phyloP scores from a whole-genome alignment of 768 basidiomycete genomes.

The Scleroderma bovista region DNA sequence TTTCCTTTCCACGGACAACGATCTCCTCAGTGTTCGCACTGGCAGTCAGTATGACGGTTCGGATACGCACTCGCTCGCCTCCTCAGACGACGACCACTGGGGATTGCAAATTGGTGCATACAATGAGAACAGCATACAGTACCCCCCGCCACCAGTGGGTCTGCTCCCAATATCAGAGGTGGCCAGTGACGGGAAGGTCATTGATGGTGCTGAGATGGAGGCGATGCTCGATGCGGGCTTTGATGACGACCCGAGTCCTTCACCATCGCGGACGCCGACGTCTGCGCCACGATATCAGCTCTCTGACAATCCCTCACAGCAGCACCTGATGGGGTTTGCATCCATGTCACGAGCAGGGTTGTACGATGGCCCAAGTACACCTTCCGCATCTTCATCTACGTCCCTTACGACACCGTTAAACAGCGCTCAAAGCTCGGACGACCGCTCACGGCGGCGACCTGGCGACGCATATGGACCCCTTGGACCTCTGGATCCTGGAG shows the following conservation, averaged over 20 bases:
- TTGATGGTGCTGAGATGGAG: conserved; percentile 76
- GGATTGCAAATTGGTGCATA: conserved; percentile 92
- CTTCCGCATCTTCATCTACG: conserved; percentile 30
- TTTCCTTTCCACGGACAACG: conserved; percentile 56
- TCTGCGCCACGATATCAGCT: conserved; percentile 58
- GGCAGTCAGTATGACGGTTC: conserved; percentile 73
- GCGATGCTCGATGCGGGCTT: conserved; percentile 92
- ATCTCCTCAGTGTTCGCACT: conserved; percentile 51
- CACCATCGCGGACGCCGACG: conserved; percentile 35
- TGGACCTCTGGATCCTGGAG: conserved; percentile 57
- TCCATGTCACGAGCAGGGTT: conserved; percentile 49
- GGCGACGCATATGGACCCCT: conserved; percentile 43
- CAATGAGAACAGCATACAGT: conserved; percentile 76
- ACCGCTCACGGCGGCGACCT: conserved; percentile 34
- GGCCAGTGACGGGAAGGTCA: conserved; percentile 25
- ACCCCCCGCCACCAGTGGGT: conserved; percentile 81
- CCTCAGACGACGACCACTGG: conserved; percentile 95
- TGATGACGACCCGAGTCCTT: conserved; percentile 57
- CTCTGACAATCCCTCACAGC: conserved; percentile 45
- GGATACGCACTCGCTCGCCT: conserved; percentile 74
- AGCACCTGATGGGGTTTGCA: conserved; percentile 41
- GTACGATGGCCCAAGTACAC: conserved; percentile 13
- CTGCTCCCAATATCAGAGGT: conserved; percentile 40
- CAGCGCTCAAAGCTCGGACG: conserved; percentile 25
- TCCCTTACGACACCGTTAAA: conserved; percentile 30